Evolutionary conservation across 495 filamentous ascomycete genomes (phyloP), one percentile per base, ranked within the genome.

Genomic region (Aspergillus mulundensis): DNA sequence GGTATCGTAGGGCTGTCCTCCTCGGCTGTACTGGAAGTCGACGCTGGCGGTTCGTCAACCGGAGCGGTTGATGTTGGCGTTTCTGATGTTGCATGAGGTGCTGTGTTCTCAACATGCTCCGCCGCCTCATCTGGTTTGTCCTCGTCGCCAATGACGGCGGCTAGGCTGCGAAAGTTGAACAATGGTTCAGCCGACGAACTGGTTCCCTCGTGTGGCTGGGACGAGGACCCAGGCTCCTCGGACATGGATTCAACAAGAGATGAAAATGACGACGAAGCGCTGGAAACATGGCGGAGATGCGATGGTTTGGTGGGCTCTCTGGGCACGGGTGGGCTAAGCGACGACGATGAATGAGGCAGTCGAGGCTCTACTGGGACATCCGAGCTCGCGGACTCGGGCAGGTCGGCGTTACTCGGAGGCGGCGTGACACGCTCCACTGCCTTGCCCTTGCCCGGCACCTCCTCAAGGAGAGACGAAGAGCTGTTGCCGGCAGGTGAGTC

Each of bases 111-210:
- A 40, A 73, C 66, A 62, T 82, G 70, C 52, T 81, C 79, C 7
- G 72, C 60, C 25, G 75, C 67, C 51, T 69, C 70, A 5, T 67
- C 64, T 20, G 63, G 62, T 50, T 76, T 77, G n/a, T 86, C 82
- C 50, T 87, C 85, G 30, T 83, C 75, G 3, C 86, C 89, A 51
- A 96, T 91, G 63, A 96, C 87, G 56, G 87, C 89, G 3, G 89
- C 89, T 23, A 97, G 75, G 60, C 90, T 96, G 51, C 88, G 77
- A 62, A 97, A 96, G 68, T 95, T 96, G 73, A 95, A 92, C 83
- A 95, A 84, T 2, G 89, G 83, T 61, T 96, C 92, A 0, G 75
- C 69, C 44, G 82, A 80, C 1, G 80, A 71, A 57, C 76, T 81
- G 21, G 75, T 80, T 7, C 79, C 81, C 50, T 75, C 71, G 20